Evolutionary conservation across 805 yeast species (phyloP).

Genomic region (Hyphopichia homilentoma): DNA sequence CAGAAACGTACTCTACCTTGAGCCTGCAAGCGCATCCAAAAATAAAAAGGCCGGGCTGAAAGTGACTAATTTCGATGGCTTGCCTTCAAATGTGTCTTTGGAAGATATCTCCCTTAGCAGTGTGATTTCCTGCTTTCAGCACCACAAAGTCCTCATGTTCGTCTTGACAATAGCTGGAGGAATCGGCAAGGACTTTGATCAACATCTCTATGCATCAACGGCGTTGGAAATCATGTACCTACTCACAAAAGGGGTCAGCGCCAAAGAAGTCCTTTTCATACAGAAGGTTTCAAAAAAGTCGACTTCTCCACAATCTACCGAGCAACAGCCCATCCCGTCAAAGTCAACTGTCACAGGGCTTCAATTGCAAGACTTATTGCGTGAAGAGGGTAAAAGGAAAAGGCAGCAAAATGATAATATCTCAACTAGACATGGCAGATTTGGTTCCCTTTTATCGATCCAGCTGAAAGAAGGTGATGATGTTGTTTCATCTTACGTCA

Average conservation of each 20-base stretch:
- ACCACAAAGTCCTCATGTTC: constrained; percentile 70
- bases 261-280: constrained; percentile 29
- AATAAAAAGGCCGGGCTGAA: constrained; percentile 39
- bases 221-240: constrained; percentile 69
- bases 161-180: constrained; percentile 68
- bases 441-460: constrained; percentile 81
- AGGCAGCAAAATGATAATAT: constrained; percentile 45
- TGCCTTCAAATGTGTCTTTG: constrained; percentile 54
- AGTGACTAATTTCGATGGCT: constrained; percentile 27
- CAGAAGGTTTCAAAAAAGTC: too few relatives aligned
- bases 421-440: constrained; percentile 80
- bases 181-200: constrained; percentile 61
- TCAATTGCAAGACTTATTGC: constrained; percentile 49
- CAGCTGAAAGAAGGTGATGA: constrained; percentile 59
- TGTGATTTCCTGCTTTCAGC: constrained; percentile 55
- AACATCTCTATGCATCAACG: constrained; percentile 54
- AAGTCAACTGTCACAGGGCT: constrained; percentile 29
- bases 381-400: constrained; percentile 56
- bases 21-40: constrained; percentile 58
- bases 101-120: constrained; percentile 69
- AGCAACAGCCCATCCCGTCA: too few relatives aligned
- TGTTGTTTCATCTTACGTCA: constrained; percentile 60
- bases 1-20: constrained; percentile 75
- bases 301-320: too few relatives aligned
- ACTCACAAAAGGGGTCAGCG: constrained; percentile 54